Percentiles rank a stretch among this genome's conserved stretches.
Conservation (phyloP, 257 asterid species). For the Nicotiana noctiflora region DNA sequence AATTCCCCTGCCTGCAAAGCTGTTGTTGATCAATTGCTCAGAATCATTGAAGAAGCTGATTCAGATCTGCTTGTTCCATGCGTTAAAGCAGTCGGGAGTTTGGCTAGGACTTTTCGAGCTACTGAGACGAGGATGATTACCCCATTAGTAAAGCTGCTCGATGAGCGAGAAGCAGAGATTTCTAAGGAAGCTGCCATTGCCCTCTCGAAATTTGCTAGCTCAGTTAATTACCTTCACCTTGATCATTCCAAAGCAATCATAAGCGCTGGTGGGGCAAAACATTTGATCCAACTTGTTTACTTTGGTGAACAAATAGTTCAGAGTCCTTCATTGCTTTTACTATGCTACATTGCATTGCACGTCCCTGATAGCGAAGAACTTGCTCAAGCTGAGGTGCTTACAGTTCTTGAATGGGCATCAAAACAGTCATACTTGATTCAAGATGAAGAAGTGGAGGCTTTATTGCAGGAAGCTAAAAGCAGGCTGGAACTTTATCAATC, state of each 20-base stretch:
- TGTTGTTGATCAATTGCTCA: conserved; percentile 49
- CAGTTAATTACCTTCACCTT: conserved; percentile 42
- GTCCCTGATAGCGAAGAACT: conserved; percentile 72
- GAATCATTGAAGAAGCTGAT: conserved; percentile 37
- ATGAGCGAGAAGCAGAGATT: conserved; percentile 49
- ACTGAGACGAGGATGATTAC: conserved; percentile 59
- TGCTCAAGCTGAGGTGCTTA: conserved; percentile 49
- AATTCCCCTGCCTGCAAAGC: conserved; percentile 72
- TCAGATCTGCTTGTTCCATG: conserved; percentile 54
- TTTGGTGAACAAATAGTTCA: conserved; percentile 62
- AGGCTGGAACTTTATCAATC: conserved; percentile 67
- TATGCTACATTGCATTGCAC: conserved; percentile 45
- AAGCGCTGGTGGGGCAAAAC: conserved; percentile 53
- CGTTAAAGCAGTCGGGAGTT: conserved; percentile 45
- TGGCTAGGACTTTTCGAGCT: conserved; percentile 63
- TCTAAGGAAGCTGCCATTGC: conserved; percentile 51
- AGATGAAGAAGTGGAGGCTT: conserved; percentile 36
- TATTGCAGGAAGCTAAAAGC: conserved; percentile 52
- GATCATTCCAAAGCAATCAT: conserved; percentile 63
- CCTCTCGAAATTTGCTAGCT: conserved; percentile 45
- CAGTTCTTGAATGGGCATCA: conserved; percentile 66
- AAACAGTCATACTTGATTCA: conserved; percentile 36
- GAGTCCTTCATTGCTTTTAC: conserved; percentile 36
- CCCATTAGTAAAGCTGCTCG: conserved; percentile 51
- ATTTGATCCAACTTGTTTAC: conserved; percentile 58